Evolutionary conservation across 345 rosid genomes (phyloP).

Genomic region (Erucastrum elatum): DNA sequence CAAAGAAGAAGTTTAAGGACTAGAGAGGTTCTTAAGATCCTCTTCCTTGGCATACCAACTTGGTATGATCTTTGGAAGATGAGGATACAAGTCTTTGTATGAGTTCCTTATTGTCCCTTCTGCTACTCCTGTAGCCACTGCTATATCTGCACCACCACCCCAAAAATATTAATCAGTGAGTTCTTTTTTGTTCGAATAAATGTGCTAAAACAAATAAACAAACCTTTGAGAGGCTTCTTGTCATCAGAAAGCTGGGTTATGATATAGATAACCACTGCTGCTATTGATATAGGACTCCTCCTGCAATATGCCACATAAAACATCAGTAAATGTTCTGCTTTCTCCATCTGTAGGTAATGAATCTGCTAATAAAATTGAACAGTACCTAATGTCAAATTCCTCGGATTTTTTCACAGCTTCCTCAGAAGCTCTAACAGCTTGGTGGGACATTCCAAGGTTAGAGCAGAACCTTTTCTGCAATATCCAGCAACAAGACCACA

Average conservation of each 20-base stretch:
- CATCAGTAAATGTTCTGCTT: not conserved
- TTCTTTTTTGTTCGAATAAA: not conserved
- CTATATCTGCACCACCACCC: slow-evolving; percentile 63
- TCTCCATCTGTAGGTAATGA: not conserved
- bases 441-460: slow-evolving; percentile 90
- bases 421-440: slow-evolving; percentile 95
- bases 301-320: slow-evolving; percentile 45
- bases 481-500: not conserved
- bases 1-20: slow-evolving; percentile 55
- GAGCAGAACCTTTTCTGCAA: slow-evolving; percentile 94
- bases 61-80: slow-evolving; percentile 83
- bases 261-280: slow-evolving; percentile 94
- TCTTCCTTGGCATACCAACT: slow-evolving; percentile 94
- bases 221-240: slow-evolving; percentile 90
- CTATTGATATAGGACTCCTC: slow-evolving; percentile 99
- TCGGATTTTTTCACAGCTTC: slow-evolving; percentile 94
- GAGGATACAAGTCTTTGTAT: slow-evolving; percentile 95
- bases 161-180: too few species aligned
- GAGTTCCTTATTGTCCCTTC: slow-evolving; percentile 97
- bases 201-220: slow-evolving; percentile 6
- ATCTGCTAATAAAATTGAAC: not conserved
- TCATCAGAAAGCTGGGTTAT: slow-evolving; percentile 97
- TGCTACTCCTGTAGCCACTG: slow-evolving; percentile 94
- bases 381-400: slow-evolving; percentile 90
- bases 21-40: slow-evolving; percentile 75